Conservation (phyloP, 108 stramenopile species). For the Licmophora abbreviata region DNA sequence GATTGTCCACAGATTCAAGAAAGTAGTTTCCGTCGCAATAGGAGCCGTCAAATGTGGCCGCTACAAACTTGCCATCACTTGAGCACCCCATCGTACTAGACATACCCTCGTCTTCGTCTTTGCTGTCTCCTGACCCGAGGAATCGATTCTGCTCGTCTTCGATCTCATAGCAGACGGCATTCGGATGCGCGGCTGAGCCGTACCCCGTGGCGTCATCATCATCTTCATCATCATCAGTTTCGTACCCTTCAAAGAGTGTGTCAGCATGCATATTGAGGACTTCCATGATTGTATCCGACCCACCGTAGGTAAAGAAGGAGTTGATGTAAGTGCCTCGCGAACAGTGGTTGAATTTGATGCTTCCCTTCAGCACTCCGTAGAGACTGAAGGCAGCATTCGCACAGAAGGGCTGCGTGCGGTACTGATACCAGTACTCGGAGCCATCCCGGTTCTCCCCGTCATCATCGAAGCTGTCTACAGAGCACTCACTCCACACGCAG, state of each 20-base stretch:
- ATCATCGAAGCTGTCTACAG: too few relatives aligned
- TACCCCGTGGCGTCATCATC: constrained; percentile 2
- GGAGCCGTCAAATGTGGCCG: neutral
- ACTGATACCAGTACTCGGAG: constrained; percentile 34
- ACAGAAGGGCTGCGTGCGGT: constrained; percentile 30
- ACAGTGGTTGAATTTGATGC: constrained; percentile 13
- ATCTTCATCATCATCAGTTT: constrained; percentile 1
- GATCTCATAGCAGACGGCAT: constrained; percentile 1
- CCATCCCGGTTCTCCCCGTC: constrained; percentile 5
- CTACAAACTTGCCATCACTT: constrained; percentile 1
- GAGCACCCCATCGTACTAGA: constrained; percentile 14
- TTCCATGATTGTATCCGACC: constrained; percentile 26
- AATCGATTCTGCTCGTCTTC: constrained; percentile 4
- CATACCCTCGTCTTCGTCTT: constrained; percentile 12
- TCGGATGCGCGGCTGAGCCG: constrained; percentile 14
- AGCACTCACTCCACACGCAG: too few relatives aligned
- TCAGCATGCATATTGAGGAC: constrained; percentile 6
- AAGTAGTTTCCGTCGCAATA: constrained; percentile 12
- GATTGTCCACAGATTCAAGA: neutral
- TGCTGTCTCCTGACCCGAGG: constrained; percentile 6
- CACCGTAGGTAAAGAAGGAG: constrained; percentile 46
- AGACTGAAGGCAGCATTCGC: constrained; percentile 55
- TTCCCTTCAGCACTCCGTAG: constrained; percentile 31
- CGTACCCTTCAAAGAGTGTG: neutral
- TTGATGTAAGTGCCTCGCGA: constrained; percentile 35